Conservation (phyloP, 805 yeast species). For the Teunomyces gatunensis region DNA sequence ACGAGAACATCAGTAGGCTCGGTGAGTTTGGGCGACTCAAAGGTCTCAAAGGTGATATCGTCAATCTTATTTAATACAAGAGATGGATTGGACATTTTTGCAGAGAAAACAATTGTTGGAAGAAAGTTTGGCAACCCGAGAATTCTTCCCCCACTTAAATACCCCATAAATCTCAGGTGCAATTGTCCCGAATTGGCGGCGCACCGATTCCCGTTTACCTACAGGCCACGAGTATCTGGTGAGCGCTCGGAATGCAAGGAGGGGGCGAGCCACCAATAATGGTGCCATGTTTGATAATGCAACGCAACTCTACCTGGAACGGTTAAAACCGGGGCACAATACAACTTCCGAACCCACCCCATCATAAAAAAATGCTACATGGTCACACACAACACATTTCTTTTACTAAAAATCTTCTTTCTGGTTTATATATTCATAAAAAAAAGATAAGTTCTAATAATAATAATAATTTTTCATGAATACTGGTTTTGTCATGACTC, state of each 20-base stretch:
- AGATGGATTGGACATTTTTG: constrained; percentile 41
- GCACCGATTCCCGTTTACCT: not conserved
- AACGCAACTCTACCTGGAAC: not conserved
- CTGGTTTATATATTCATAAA: no score
- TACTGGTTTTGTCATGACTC: no score
- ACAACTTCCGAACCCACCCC: no score
- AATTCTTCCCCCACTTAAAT: not conserved
- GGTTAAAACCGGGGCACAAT: not conserved
- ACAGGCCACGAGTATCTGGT: not conserved
- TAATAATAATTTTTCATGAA: no score
- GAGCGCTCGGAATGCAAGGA: not conserved
- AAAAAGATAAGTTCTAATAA: no score
- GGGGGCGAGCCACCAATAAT: not conserved
- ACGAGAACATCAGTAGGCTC: constrained; percentile 71
- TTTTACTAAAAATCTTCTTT: no score
- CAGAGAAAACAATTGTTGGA: not conserved
- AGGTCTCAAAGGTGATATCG: constrained; percentile 62
- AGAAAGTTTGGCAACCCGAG: not conserved
- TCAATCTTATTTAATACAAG: constrained; percentile 65
- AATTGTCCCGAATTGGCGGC: not conserved
- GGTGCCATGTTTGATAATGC: not conserved
- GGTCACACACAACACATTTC: no score
- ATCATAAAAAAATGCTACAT: no score
- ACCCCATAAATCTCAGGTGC: not conserved
- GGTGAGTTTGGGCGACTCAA: constrained; percentile 60